phyloP scores from a whole-genome alignment of 2,329 filamentous ascomycete species.

The Aphanocladium album region DNA sequence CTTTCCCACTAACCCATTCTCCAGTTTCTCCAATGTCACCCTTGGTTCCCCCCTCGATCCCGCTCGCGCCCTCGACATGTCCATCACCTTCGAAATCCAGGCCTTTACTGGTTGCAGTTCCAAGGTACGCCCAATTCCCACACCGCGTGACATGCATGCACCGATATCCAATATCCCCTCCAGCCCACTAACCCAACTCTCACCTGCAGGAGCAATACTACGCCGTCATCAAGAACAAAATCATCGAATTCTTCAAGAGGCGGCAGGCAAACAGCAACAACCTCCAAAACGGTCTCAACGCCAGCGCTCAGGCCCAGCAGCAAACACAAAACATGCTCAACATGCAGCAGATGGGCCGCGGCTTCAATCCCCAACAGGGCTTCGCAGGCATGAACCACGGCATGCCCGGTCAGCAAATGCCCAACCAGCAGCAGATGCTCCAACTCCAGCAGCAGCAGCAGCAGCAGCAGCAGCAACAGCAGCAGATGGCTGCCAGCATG shows the following conservation, averaged over 20 bases:
- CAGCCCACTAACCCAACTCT: conserved; percentile 18
- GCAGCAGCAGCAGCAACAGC: conserved; percentile 24
- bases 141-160: background rate
- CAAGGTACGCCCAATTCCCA: conserved; percentile 35
- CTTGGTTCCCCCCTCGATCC: conserved; percentile 28
- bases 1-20: background rate
- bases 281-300: conserved; percentile 47
- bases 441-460: conserved; percentile 26
- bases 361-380: conserved; percentile 45
- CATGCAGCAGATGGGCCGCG: conserved; percentile 49
- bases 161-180: background rate
- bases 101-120: conserved; percentile 40
- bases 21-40: conserved; percentile 47
- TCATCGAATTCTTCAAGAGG: conserved; percentile 44
- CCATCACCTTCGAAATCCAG: conserved; percentile 40
- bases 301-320: conserved; percentile 36
- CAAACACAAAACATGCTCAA: conserved; percentile 46
- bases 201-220: conserved; percentile 44
- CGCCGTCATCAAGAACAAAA: conserved; percentile 39
- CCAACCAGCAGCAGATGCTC: conserved; percentile 37
- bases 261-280: conserved; percentile 46
- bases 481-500: conserved; percentile 28
- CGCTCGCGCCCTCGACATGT: conserved; percentile 1
- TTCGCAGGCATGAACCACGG: conserved; percentile 49
- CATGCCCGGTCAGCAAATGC: conserved; percentile 39